phyloP scores from a whole-genome alignment of 768 basidiomycete genomes.

The Favolaschia claudopus region DNA sequence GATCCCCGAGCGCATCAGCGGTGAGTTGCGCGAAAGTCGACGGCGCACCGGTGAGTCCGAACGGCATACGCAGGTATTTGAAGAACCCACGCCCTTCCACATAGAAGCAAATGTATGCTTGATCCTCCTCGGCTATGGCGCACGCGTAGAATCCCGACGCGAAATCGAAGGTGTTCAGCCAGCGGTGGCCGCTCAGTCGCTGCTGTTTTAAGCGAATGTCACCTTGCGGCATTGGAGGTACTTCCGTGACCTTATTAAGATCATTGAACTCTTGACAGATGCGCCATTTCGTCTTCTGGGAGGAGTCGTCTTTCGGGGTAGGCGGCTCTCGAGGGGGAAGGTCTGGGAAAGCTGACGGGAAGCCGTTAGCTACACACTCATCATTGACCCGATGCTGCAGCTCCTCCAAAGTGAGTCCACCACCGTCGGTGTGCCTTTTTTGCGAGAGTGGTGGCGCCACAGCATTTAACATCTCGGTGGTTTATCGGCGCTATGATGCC shows the following conservation, averaged over 20 bases:
- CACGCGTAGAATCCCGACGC: conserved; percentile 44
- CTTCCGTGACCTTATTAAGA: conserved; percentile 38
- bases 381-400: conserved; percentile 1
- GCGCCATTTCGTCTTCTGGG: conserved; percentile 40
- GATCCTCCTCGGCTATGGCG: conserved; percentile 23
- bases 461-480: conserved; percentile 10
- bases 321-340: conserved; percentile 18
- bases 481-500: background rate
- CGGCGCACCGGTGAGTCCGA: conserved; percentile 49
- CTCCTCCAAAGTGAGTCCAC: conserved; percentile 3
- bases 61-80: conserved; percentile 43
- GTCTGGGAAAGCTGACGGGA: conserved; percentile 7
- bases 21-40: conserved; percentile 41
- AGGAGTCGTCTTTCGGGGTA: background rate
- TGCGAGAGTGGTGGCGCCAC: background rate
- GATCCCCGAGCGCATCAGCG: conserved; percentile 30
- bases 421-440: conserved; percentile 19
- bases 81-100: conserved; percentile 46
- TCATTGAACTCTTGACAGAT: conserved; percentile 47
- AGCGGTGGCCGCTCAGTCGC: conserved; percentile 42
- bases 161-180: conserved; percentile 44
- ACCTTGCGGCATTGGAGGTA: conserved; percentile 41
- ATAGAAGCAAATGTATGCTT: conserved; percentile 44
- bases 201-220: conserved; percentile 49
- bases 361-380: background rate